Percentiles rank a stretch among this genome's conserved stretches.
phyloP scores from a whole-genome alignment of 2,329 filamentous ascomycete genomes.

The Colletotrichum sp. region DNA sequence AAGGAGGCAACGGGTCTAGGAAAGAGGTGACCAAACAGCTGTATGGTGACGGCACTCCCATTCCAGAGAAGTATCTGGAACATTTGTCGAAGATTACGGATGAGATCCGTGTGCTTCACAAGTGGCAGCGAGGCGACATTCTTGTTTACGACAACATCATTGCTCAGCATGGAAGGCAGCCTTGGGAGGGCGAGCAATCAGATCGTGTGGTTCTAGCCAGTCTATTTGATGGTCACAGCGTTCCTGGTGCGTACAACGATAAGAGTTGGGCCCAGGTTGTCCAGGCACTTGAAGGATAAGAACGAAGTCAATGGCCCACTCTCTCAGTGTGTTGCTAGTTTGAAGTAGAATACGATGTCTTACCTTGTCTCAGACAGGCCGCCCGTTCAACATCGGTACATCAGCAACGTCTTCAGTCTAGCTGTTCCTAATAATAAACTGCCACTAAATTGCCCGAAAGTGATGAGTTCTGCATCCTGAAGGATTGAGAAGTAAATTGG shows the following conservation, averaged over 20 bases:
- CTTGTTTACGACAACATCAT: slow-evolving; percentile 54
- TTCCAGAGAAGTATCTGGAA: slow-evolving; percentile 49
- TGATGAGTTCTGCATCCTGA: neutral
- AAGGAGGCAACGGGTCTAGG: slow-evolving; percentile 7
- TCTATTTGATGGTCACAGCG: slow-evolving; percentile 48
- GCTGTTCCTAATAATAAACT: neutral
- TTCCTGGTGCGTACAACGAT: slow-evolving; percentile 47
- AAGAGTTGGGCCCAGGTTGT: slow-evolving; percentile 52
- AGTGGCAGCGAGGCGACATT: slow-evolving; percentile 51
- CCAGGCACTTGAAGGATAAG: slow-evolving; percentile 40
- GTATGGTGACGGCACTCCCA: slow-evolving; percentile 50
- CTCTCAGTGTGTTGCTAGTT: neutral
- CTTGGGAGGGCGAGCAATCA: slow-evolving; percentile 50
- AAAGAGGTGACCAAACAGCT: slow-evolving; percentile 41
- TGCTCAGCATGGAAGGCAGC: slow-evolving; percentile 53
- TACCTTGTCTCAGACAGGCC: neutral
- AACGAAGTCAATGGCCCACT: neutral
- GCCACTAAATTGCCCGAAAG: neutral
- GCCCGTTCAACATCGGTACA: neutral
- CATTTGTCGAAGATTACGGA: slow-evolving; percentile 49
- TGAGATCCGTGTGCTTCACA: slow-evolving; percentile 52
- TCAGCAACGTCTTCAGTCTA: neutral
- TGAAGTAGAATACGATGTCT: neutral
- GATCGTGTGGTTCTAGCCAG: slow-evolving; percentile 52
- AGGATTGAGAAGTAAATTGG: neutral